phyloP scores from a whole-genome alignment of 2,329 filamentous ascomycete species.

The Aspergillus transmontanensis region DNA sequence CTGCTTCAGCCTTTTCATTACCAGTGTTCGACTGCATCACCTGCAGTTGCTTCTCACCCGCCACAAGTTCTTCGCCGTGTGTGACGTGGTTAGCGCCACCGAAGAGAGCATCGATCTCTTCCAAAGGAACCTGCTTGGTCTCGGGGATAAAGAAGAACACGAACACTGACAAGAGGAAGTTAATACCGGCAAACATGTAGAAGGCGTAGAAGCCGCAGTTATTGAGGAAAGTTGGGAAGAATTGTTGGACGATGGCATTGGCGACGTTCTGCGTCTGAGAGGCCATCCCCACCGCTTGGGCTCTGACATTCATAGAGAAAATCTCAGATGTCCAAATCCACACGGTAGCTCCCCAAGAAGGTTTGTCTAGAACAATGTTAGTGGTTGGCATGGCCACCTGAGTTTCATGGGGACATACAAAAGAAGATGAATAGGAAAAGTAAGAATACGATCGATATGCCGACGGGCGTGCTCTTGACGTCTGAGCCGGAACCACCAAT shows the following conservation, averaged over 20 bases:
- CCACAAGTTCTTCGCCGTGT: slow-evolving; percentile 35
- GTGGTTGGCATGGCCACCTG: slow-evolving; percentile 14
- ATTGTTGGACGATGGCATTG: slow-evolving; percentile 69
- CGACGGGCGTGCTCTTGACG: slow-evolving; percentile 61
- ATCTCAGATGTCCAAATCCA: slow-evolving; percentile 73
- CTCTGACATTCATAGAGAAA: slow-evolving; percentile 72
- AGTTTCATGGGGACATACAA: slow-evolving; percentile 23
- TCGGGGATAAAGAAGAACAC: slow-evolving; percentile 57
- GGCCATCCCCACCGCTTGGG: slow-evolving; percentile 70
- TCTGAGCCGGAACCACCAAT: slow-evolving; percentile 36
- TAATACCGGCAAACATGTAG: slow-evolving; percentile 58
- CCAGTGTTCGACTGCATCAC: slow-evolving; percentile 14
- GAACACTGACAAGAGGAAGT: slow-evolving; percentile 53
- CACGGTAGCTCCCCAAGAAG: slow-evolving; percentile 68
- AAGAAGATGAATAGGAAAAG: slow-evolving; percentile 65
- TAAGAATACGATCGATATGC: slow-evolving; percentile 69
- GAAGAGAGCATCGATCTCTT: slow-evolving; percentile 43
- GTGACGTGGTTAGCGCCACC: slow-evolving; percentile 40
- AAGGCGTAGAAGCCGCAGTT: slow-evolving; percentile 60
- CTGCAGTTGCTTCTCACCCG: slow-evolving; percentile 26
- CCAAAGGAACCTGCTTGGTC: slow-evolving; percentile 48
- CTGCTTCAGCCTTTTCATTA: slow-evolving; percentile 18
- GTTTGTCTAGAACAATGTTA: slow-evolving; percentile 57
- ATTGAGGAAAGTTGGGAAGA: slow-evolving; percentile 68
- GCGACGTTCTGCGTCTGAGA: slow-evolving; percentile 64